phyloP scores from a whole-genome alignment of 129 eudicot genomes.

The Helianthus tuberosus region DNA sequence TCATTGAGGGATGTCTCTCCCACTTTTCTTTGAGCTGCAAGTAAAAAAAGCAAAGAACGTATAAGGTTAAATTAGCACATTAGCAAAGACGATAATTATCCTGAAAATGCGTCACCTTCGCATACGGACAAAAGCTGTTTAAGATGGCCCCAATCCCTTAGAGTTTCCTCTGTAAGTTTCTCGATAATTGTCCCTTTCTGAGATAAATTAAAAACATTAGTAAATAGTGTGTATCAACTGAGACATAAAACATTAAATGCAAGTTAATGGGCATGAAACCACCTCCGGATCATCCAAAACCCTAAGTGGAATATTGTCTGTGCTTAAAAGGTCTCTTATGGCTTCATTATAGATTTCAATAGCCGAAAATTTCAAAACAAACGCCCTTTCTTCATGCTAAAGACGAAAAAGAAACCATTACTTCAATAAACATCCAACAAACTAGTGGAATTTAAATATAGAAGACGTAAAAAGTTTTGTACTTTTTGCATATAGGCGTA shows the following conservation, averaged over 20 bases:
- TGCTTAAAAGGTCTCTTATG: conserved; percentile 94
- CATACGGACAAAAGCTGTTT: conserved; percentile 87
- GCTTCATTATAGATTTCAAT: conserved; percentile 97
- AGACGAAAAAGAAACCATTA: conserved; percentile 7
- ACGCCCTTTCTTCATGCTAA: conserved; percentile 98
- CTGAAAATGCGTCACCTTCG: conserved; percentile 53
- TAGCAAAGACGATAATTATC: neutral
- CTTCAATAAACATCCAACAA: neutral
- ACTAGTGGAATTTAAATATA: neutral
- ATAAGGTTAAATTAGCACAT: neutral
- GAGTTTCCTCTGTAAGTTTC: conserved; percentile 91
- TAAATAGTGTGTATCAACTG: conserved; percentile 10
- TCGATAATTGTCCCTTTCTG: conserved; percentile 94
- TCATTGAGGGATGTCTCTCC: conserved; percentile 98
- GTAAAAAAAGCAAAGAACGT: conserved; percentile 2
- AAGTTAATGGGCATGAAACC: conserved; percentile 24
- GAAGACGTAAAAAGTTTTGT: neutral
- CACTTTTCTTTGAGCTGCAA: conserved; percentile 87
- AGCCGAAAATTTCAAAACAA: conserved; percentile 93
- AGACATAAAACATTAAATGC: conserved; percentile 6
- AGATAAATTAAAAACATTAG: neutral
- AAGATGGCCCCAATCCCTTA: conserved; percentile 86
- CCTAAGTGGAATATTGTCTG: conserved; percentile 84
- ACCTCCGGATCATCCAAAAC: conserved; percentile 96
- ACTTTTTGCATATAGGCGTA: conserved; percentile 90